phyloP scores from a whole-genome alignment of 2,329 filamentous ascomycete species.

The Fusarium nanum region DNA sequence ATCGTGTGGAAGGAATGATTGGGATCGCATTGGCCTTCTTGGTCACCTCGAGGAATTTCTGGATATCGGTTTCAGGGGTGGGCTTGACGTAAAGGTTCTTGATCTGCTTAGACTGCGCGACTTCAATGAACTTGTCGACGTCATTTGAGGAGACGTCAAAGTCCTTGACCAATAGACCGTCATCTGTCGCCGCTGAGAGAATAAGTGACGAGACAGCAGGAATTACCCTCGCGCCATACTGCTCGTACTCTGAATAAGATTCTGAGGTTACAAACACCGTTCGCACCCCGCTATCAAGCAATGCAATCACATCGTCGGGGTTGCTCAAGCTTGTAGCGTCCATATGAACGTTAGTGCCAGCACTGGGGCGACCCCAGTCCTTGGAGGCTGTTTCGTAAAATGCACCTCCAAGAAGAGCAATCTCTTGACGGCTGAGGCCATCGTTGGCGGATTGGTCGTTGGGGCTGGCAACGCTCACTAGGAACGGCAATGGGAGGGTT shows the following conservation, averaged over 20 bases:
- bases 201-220: conserved; percentile 62
- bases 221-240: conserved; percentile 68
- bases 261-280: conserved; percentile 84
- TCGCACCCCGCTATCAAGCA: conserved; percentile 86
- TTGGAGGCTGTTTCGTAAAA: conserved; percentile 67
- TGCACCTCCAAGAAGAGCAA: conserved; percentile 68
- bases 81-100: conserved; percentile 65
- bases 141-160: conserved; percentile 60
- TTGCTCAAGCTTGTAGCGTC: conserved; percentile 78
- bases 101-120: conserved; percentile 59
- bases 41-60: conserved; percentile 60
- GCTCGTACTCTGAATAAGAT: conserved; percentile 70
- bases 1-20: conserved; percentile 75
- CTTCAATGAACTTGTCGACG: conserved; percentile 57
- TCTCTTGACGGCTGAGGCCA: conserved; percentile 67
- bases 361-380: conserved; percentile 61
- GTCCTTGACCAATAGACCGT: conserved; percentile 64
- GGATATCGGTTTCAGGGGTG: conserved; percentile 58
- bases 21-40: conserved; percentile 71
- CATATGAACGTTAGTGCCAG: conserved; percentile 74
- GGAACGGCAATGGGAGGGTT: conserved; percentile 71
- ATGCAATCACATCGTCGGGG: conserved; percentile 77
- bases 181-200: conserved; percentile 59
- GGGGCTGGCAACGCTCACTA: conserved; percentile 67
- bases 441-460: conserved; percentile 61